phyloP scores from a whole-genome alignment of 805 yeast species.

The Isabelozyma rhagii region DNA sequence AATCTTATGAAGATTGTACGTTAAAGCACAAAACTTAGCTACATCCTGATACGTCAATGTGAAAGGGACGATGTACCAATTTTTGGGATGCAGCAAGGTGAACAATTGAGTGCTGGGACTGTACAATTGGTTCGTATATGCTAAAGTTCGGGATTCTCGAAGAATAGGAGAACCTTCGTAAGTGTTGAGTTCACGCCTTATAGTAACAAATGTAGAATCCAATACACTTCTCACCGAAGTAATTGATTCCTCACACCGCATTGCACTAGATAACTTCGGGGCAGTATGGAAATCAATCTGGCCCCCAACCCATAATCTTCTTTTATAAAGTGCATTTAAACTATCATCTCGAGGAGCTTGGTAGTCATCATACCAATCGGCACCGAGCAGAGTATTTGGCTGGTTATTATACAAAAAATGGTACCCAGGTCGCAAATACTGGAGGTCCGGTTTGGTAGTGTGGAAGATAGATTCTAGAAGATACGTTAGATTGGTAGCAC shows the following conservation, averaged over 20 bases:
- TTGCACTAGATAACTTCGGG: slow-evolving; percentile 28
- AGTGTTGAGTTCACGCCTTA: slow-evolving; percentile 46
- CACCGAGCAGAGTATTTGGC: slow-evolving; percentile 42
- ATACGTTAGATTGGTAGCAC: slow-evolving; percentile 9
- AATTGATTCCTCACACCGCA: slow-evolving; percentile 55
- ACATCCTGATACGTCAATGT: slow-evolving; percentile 43
- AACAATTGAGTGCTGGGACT: background rate
- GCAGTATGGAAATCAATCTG: slow-evolving; percentile 37
- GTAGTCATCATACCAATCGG: slow-evolving; percentile 79
- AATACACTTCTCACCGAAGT: slow-evolving; percentile 32
- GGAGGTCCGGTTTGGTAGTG: background rate
- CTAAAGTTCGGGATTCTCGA: slow-evolving; percentile 55
- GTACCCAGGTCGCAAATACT: slow-evolving; percentile 35
- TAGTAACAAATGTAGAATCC: slow-evolving; percentile 48
- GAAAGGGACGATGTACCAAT: slow-evolving; percentile 6
- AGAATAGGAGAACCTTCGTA: slow-evolving; percentile 16
- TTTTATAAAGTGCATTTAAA: slow-evolving; percentile 31
- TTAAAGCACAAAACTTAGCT: slow-evolving; percentile 67
- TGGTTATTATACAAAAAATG: slow-evolving; percentile 72
- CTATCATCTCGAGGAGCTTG: slow-evolving; percentile 54
- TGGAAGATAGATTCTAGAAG: background rate
- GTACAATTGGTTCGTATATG: slow-evolving; percentile 52
- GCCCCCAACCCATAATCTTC: slow-evolving; percentile 85
- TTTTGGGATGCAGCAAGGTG: background rate
- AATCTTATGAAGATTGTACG: slow-evolving; percentile 80